phyloP scores from a whole-genome alignment of 2,329 filamentous ascomycete species.

The Cladophialophora immunda region DNA sequence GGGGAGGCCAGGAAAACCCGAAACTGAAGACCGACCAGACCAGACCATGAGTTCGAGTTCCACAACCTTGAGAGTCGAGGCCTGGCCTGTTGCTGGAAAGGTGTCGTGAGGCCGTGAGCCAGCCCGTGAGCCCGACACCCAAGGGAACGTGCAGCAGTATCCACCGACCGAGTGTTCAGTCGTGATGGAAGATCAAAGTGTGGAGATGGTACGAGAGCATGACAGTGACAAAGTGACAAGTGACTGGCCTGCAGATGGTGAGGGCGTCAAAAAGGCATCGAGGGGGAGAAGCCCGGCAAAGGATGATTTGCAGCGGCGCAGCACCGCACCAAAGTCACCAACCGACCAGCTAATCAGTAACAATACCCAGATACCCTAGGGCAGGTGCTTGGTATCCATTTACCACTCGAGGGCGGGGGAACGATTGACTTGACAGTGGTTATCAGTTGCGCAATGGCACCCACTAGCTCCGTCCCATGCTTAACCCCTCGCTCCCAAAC shows the following conservation, averaged over 20 bases:
- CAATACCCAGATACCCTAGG: no score
- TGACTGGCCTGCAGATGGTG: no score
- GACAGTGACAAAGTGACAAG: neutral
- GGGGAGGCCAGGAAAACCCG: neutral
- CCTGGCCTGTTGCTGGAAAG: neutral
- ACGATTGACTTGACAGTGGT: neutral
- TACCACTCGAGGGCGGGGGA: neutral
- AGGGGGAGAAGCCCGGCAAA: no score
- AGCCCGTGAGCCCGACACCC: neutral
- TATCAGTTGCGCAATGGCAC: constrained; percentile 3
- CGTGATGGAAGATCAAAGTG: neutral
- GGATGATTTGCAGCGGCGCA: no score
- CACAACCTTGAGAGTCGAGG: neutral
- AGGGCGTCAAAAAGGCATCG: neutral
- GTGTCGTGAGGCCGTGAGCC: no score
- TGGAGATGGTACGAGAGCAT: neutral
- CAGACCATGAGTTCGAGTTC: neutral
- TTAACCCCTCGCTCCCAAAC: no score
- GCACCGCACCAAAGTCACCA: no score
- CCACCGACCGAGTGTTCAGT: neutral
- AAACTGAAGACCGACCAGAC: neutral
- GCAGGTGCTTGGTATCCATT: neutral
- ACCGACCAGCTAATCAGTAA: no score
- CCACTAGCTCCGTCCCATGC: no score
- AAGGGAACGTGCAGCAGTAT: neutral